Percentiles rank a stretch among this genome's conserved stretches.
phyloP scores from a whole-genome alignment of 495 filamentous ascomycete genomes.

The Podospora bellae-mahoneyi region DNA sequence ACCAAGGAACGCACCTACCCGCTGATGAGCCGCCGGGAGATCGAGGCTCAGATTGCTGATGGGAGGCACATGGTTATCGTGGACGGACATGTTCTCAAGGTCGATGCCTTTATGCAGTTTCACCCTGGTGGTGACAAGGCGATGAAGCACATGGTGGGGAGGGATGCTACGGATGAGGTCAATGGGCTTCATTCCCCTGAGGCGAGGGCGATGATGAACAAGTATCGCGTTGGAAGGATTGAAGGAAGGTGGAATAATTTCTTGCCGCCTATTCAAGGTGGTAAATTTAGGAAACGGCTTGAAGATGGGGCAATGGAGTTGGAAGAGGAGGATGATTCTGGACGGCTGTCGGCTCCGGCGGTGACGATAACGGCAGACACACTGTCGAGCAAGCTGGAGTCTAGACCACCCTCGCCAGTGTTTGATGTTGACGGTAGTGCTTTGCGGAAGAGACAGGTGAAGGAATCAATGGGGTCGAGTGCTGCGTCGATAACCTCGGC shows the following conservation, averaged over 20 bases:
- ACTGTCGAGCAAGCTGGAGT: conserved; percentile 42
- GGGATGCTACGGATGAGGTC: conserved; percentile 95
- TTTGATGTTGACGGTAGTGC: conserved; percentile 54
- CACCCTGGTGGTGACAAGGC: conserved; percentile 93
- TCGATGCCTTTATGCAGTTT: conserved; percentile 81
- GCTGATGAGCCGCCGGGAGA: conserved; percentile 64
- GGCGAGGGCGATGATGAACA: conserved; percentile 70
- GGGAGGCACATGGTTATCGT: conserved; percentile 80
- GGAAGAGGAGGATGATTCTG: conserved; percentile 40
- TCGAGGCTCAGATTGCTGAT: conserved; percentile 84
- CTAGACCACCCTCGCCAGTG: conserved; percentile 58
- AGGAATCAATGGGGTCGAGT: conserved; percentile 16
- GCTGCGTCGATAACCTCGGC: conserved; percentile 41
- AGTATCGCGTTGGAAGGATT: conserved; percentile 79
- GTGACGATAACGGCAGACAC: conserved; percentile 18
- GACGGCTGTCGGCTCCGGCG: conserved; percentile 31
- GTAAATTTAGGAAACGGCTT: conserved; percentile 61
- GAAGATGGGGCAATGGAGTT: conserved; percentile 35
- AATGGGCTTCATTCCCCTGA: conserved; percentile 81
- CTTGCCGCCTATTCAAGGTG: conserved; percentile 88
- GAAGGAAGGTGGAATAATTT: conserved; percentile 86
- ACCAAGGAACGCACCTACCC: conserved; percentile 26
- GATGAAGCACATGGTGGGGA: conserved; percentile 91
- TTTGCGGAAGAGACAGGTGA: conserved; percentile 27
- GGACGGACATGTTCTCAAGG: conserved; percentile 75